Evolutionary conservation across 2,329 filamentous ascomycete species (phyloP).

Genomic region (Penicillium hesseltinei): DNA sequence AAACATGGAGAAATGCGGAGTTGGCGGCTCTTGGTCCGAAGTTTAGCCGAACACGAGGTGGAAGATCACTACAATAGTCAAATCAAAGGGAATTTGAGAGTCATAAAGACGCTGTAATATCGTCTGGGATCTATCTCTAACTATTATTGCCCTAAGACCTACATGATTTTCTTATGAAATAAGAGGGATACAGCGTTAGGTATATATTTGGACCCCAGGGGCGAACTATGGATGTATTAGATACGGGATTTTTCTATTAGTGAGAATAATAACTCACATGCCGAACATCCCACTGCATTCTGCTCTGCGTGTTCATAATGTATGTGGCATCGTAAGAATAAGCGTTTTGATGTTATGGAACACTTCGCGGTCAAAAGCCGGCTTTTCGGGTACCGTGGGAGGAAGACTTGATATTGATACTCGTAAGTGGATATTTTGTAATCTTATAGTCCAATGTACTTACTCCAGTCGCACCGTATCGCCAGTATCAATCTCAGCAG

Average conservation of each 20-base stretch:
- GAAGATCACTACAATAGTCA: no score
- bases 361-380: constrained; percentile 52
- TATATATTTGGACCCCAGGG: constrained; percentile 7
- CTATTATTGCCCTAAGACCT: no score
- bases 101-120: neutral
- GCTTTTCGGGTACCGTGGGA: constrained; percentile 51
- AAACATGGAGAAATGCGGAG: constrained; percentile 4
- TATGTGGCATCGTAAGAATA: constrained; percentile 45
- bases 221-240: constrained; percentile 31
- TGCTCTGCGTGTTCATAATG: constrained; percentile 49
- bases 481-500: constrained; percentile 55
- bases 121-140: neutral
- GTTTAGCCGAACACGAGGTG: neutral
- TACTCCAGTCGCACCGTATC: constrained; percentile 57
- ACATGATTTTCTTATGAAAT: no score
- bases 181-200: no score
- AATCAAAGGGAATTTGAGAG: neutral
- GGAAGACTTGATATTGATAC: constrained; percentile 45
- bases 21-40: neutral
- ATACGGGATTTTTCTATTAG: neutral
- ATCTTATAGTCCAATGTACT: constrained; percentile 11
- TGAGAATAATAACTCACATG: constrained; percentile 36
- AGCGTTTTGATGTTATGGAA: constrained; percentile 55
- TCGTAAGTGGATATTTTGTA: neutral
- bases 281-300: constrained; percentile 53